These are phyloP conservation scores for Lactarius akahatsu DNA, from an alignment of 768 basidiomycete species.

Conservation along the genomic window DNA sequence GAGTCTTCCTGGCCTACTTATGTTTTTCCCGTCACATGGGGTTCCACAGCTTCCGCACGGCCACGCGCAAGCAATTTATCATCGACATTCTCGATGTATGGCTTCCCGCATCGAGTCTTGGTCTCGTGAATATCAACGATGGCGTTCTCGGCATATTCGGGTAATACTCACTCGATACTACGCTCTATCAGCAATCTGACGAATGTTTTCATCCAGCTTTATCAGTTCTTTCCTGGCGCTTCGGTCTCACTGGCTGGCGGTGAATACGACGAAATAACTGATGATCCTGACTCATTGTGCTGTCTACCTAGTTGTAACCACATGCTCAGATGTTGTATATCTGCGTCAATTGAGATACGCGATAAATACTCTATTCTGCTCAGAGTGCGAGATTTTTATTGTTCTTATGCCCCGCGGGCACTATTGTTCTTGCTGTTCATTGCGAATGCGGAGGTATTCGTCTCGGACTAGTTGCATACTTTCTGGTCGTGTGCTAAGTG, in stretches of 20 bases:
- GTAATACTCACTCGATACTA: constrained; percentile 45
- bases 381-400: neutral
- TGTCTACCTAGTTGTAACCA: constrained; percentile 3
- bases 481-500: constrained; percentile 64
- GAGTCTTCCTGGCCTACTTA: constrained; percentile 32
- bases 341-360: constrained; percentile 17
- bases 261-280: constrained; percentile 21
- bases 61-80: constrained; percentile 73
- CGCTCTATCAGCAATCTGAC: constrained; percentile 13
- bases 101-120: constrained; percentile 84
- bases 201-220: constrained; percentile 43
- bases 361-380: neutral
- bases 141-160: constrained; percentile 84
- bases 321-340: neutral
- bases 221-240: constrained; percentile 43
- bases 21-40: constrained; percentile 22
- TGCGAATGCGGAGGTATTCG: constrained; percentile 71
- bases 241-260: constrained; percentile 25
- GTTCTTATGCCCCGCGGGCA: neutral
- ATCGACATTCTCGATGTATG: constrained; percentile 86
- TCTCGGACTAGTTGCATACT: constrained; percentile 69
- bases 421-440: constrained; percentile 35
- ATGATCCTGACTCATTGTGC: neutral
- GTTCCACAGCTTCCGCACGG: constrained; percentile 54
- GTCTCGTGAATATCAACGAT: constrained; percentile 75